A percentile compares a stretch with the other conserved stretches of the same genome.
Evolutionary conservation across 78 protist species (phyloP).

Genomic region (Dictyostelium purpureum): DNA sequence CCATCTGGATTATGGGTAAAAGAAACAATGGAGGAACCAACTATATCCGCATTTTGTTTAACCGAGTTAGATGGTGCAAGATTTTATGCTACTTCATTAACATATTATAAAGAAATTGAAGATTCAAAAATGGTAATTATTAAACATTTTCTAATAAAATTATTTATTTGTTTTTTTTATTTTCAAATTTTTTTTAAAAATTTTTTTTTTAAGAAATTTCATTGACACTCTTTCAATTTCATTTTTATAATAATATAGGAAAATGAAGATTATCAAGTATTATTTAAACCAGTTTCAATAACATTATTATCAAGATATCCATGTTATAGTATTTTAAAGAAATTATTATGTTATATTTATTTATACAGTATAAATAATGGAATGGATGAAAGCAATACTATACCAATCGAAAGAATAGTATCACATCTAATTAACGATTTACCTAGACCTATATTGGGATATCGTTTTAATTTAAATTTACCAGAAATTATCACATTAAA

Average conservation of each 20-base stretch:
- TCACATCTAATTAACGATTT: conserved; percentile 62
- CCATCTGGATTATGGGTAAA: conserved; percentile 59
- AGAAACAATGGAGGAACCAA: conserved; percentile 13
- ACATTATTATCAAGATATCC: conserved; percentile 65
- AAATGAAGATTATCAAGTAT: not conserved
- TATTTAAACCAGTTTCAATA: conserved; percentile 73
- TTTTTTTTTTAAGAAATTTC: not conserved
- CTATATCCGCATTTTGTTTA: conserved; percentile 61
- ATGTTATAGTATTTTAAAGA: conserved; percentile 35
- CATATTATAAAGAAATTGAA: conserved; percentile 56
- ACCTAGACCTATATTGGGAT: conserved; percentile 70
- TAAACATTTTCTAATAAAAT: no score
- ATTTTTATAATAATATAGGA: not conserved
- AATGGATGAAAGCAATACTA: not conserved
- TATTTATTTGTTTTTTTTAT: no score
- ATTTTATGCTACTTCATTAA: conserved; percentile 52
- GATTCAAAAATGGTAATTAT: conserved; percentile 32
- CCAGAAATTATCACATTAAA: not conserved
- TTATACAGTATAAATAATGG: not conserved
- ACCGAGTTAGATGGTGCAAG: conserved; percentile 73
- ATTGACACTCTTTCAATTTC: not conserved
- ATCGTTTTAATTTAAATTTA: not conserved
- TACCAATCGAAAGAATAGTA: conserved; percentile 76
- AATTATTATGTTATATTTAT: conserved; percentile 66
- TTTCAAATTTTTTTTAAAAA: no score